These are phyloP conservation scores for Nakazawaea wickerhamii DNA, from an alignment of 805 yeast genomes.

Conservation along the genomic window DNA sequence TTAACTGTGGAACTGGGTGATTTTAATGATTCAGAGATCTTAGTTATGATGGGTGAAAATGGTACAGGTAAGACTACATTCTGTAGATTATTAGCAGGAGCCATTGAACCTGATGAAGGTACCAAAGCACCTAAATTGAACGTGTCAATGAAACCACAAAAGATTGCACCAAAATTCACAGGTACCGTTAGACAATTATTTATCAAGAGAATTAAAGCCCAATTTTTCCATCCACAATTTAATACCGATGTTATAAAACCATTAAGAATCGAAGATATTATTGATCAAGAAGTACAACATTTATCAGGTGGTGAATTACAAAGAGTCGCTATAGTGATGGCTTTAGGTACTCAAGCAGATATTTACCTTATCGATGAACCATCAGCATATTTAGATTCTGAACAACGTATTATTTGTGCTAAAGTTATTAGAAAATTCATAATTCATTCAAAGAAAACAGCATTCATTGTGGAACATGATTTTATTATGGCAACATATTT, in stretches of 20 bases:
- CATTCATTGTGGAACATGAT: constrained; percentile 99
- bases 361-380: constrained; percentile 98
- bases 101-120: constrained; percentile 80
- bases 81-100: constrained; percentile 93
- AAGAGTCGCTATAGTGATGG: constrained; percentile 95
- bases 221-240: constrained; percentile 94
- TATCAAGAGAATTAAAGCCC: constrained; percentile 91
- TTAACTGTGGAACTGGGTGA: constrained; percentile 80
- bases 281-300: constrained; percentile 96
- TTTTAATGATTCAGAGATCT: constrained; percentile 91
- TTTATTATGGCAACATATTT: constrained; percentile 99
- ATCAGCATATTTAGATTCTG: constrained; percentile 97
- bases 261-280: constrained; percentile 83
- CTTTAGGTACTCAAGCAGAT: constrained; percentile 93
- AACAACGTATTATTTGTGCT: constrained; percentile 98
- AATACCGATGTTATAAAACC: constrained; percentile 98
- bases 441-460: constrained; percentile 94
- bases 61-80: constrained; percentile 99
- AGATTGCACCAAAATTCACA: constrained; percentile 96
- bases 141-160: constrained; percentile 98
- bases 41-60: constrained; percentile 99
- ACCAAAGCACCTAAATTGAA: constrained; percentile 78
- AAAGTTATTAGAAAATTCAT: constrained; percentile 97
- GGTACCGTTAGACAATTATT: constrained; percentile 98
- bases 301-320: constrained; percentile 99